A percentile compares a stretch with the other conserved stretches of the same genome.
Conservation (phyloP, 2,329 filamentous ascomycete genomes). For the Bipolaris oryzae region DNA sequence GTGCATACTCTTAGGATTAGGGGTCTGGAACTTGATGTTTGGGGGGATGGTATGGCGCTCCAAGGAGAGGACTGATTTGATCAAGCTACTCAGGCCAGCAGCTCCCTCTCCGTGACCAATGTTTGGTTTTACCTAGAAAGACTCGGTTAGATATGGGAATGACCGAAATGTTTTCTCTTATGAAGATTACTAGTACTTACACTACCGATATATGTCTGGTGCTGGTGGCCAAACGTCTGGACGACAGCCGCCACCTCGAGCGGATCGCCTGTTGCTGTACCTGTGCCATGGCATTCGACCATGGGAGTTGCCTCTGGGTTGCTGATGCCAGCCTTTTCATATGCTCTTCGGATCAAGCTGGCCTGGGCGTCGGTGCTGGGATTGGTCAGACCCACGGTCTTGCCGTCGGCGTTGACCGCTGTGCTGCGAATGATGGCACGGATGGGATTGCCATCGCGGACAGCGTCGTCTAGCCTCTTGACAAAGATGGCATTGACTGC, state of each 20-base stretch:
- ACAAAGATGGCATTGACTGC: constrained; percentile 40
- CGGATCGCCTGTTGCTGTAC: constrained; percentile 54
- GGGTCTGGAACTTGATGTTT: constrained; percentile 25
- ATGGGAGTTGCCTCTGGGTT: constrained; percentile 1
- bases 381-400: constrained; percentile 19
- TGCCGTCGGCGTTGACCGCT: constrained; percentile 8
- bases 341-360: constrained; percentile 20
- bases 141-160: too few species aligned
- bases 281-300: constrained; percentile 51
- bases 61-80: constrained; percentile 34
- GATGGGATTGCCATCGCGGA: constrained; percentile 5
- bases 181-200: too few species aligned
- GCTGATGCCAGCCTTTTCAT: neutral
- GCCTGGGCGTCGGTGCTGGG: constrained; percentile 27
- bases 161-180: too few species aligned
- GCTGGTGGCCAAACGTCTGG: neutral
- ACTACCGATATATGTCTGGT: constrained; percentile 26
- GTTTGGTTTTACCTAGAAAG: neutral
- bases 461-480: constrained; percentile 46
- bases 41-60: constrained; percentile 62
- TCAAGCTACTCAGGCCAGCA: constrained; percentile 14
- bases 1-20: constrained; percentile 14
- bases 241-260: constrained; percentile 12
- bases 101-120: constrained; percentile 28
- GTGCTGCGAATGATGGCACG: constrained; percentile 9